A percentile compares a stretch with the other conserved stretches of the same genome.
Evolutionary conservation across 2,329 filamentous ascomycete species (phyloP).

Genomic region (Epichloe sibirici): DNA sequence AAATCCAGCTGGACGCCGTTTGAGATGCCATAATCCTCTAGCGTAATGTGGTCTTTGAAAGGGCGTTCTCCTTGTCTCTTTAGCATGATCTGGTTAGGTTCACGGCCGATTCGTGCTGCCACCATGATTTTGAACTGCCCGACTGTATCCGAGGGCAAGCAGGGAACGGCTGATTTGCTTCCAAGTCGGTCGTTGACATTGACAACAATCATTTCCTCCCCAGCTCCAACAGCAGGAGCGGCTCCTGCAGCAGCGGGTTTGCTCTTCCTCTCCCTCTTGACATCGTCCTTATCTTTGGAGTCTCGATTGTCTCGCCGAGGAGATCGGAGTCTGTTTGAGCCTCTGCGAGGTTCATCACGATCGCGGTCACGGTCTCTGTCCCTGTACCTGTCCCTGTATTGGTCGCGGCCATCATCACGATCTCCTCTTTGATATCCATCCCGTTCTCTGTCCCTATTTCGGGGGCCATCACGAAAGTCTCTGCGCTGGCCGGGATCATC

Average conservation of each 20-base stretch:
- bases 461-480: slow-evolving; percentile 34
- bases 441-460: slow-evolving; percentile 19
- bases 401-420: slow-evolving; percentile 18
- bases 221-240: slow-evolving; percentile 17
- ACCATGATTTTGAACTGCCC: slow-evolving; percentile 86
- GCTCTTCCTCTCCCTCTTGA: slow-evolving; percentile 24
- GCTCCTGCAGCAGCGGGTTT: slow-evolving; percentile 14
- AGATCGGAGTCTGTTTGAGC: slow-evolving; percentile 8
- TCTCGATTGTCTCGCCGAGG: slow-evolving; percentile 15
- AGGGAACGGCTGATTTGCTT: slow-evolving; percentile 90
- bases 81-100: slow-evolving; percentile 82
- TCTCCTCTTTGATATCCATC: slow-evolving; percentile 13
- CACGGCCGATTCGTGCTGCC: slow-evolving; percentile 74
- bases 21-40: slow-evolving; percentile 89
- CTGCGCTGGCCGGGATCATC: slow-evolving; percentile 24
- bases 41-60: slow-evolving; percentile 79
- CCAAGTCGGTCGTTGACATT: slow-evolving; percentile 91
- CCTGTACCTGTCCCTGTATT: slow-evolving; percentile 11
- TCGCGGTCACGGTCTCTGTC: slow-evolving; percentile 13
- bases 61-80: slow-evolving; percentile 86
- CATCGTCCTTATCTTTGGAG: slow-evolving; percentile 21
- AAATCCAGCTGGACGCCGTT: slow-evolving; percentile 67
- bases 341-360: slow-evolving; percentile 12
- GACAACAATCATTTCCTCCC: slow-evolving; percentile 84
- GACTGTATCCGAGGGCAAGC: slow-evolving; percentile 71